Conservation (phyloP, 495 filamentous ascomycete genomes). For the Daldinia caldariorum region DNA sequence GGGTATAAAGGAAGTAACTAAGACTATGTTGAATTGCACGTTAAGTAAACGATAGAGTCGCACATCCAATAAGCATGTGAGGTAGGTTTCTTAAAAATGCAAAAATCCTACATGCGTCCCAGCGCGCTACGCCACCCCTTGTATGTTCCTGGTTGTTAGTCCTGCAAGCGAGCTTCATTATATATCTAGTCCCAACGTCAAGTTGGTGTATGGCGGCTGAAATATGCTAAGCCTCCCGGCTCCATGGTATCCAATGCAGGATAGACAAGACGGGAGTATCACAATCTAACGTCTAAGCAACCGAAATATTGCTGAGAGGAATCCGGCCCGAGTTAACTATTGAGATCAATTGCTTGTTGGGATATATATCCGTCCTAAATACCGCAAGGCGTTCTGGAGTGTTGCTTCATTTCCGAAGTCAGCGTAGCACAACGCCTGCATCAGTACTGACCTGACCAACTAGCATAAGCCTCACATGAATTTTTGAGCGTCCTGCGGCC, state of each 20-base stretch:
- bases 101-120: not conserved
- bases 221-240: slow-evolving; percentile 3
- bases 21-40: not conserved
- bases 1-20: not conserved
- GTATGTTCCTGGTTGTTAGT: not conserved
- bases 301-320: not conserved
- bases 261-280: not conserved
- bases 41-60: not conserved
- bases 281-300: not conserved
- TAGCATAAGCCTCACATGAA: slow-evolving; percentile 7
- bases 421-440: not conserved
- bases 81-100: not conserved
- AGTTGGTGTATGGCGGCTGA: not conserved
- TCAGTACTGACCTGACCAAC: slow-evolving; percentile 4
- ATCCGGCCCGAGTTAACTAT: slow-evolving; percentile 11
- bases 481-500: slow-evolving; percentile 6
- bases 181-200: not conserved
- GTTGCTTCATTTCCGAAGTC: not conserved
- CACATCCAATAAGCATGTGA: not conserved
- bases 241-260: slow-evolving; percentile 8
- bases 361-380: not conserved
- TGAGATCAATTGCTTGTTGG: not conserved
- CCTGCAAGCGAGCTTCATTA: not conserved
- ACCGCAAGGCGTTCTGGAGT: not conserved
- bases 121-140: not conserved